phyloP scores from a whole-genome alignment of 352 stramenopile genomes.

The Globisporangium radiosum region DNA sequence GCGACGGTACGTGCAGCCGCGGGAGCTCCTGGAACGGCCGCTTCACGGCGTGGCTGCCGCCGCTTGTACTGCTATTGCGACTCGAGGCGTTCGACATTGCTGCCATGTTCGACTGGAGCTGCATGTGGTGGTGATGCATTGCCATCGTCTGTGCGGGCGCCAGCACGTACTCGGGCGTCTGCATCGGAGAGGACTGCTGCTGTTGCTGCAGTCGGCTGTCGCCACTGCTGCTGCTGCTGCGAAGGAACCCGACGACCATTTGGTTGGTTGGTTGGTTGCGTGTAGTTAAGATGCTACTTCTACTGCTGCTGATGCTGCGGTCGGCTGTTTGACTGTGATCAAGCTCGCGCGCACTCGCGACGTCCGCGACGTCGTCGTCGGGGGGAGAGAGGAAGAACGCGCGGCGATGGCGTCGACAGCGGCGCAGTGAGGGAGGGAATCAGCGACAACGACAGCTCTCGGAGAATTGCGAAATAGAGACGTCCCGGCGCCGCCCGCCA shows the following conservation, averaged over 20 bases:
- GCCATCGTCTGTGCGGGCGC: background rate
- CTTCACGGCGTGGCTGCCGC: slow-evolving; percentile 3
- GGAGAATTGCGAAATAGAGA: background rate
- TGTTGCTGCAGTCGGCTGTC: background rate
- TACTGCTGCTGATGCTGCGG: background rate
- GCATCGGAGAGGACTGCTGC: background rate
- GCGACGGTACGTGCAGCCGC: slow-evolving; percentile 52
- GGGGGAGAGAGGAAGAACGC: background rate
- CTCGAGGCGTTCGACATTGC: background rate
- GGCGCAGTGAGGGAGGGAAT: no score
- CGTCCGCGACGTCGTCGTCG: no score
- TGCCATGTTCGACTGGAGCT: background rate
- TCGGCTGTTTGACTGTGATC: background rate
- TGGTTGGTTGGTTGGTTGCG: background rate
- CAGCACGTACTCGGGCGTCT: background rate
- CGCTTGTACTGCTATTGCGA: background rate
- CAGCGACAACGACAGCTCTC: background rate
- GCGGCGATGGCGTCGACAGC: background rate
- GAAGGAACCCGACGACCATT: slow-evolving; percentile 2
- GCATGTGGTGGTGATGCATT: background rate
- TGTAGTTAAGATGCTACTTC: background rate
- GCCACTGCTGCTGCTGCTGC: background rate
- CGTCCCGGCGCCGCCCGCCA: no score
- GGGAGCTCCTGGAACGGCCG: slow-evolving; percentile 57
- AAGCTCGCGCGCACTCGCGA: no score